Evolutionary conservation across 176 grass and related monocot genomes (phyloP).

Genomic region (Oryza officinalis): DNA sequence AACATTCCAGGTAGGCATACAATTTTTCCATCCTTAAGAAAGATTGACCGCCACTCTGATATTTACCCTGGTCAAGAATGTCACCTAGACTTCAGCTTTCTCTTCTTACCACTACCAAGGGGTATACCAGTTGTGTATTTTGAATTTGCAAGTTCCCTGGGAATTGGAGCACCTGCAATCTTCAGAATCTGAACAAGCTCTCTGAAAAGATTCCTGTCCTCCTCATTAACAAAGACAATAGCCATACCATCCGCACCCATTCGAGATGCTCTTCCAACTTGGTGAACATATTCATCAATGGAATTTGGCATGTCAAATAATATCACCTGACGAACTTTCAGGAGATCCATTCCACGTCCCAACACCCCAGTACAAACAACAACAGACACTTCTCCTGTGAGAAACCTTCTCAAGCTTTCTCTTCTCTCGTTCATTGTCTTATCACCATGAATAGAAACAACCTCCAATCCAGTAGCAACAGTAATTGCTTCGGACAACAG

Average conservation of each 20-base stretch:
- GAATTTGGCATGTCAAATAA: slow-evolving; percentile 92
- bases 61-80: slow-evolving; percentile 33
- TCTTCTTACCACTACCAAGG: slow-evolving; percentile 47
- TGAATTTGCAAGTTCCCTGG: slow-evolving; percentile 66
- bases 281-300: slow-evolving; percentile 89
- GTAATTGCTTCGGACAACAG: slow-evolving; percentile 84
- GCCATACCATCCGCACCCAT: slow-evolving; percentile 74
- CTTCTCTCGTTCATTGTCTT: slow-evolving; percentile 91
- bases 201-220: slow-evolving; percentile 81
- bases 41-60: slow-evolving; percentile 15
- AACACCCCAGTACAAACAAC: slow-evolving; percentile 79
- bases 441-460: slow-evolving; percentile 88
- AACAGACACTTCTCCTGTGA: slow-evolving; percentile 74
- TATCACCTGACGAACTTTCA: slow-evolving; percentile 81
- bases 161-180: slow-evolving; percentile 65
- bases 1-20: slow-evolving; percentile 16
- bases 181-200: slow-evolving; percentile 74
- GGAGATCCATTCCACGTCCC: slow-evolving; percentile 83
- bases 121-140: slow-evolving; percentile 42
- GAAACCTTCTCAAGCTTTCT: slow-evolving; percentile 74
- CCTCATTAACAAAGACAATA: slow-evolving; percentile 77
- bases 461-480: slow-evolving; percentile 66
- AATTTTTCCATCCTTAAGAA: slow-evolving; percentile 27
- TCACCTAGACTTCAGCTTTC: slow-evolving; percentile 50
- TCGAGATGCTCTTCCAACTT: slow-evolving; percentile 85